phyloP scores from a whole-genome alignment of 345 rosid genomes.

The Murraya paniculata region DNA sequence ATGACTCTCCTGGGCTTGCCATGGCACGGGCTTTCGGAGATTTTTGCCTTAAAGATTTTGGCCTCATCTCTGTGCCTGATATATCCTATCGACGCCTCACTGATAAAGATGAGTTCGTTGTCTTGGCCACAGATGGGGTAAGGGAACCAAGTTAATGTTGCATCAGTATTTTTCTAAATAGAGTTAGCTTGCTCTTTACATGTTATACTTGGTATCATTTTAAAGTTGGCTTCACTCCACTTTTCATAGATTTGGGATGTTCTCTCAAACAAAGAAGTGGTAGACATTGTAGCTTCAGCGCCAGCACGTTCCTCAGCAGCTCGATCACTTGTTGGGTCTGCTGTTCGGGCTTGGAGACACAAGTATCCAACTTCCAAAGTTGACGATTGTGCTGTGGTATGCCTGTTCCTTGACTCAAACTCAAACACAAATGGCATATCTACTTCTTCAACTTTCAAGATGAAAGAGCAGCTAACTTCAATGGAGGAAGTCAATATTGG shows the following conservation, averaged over 20 bases:
- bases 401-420: slow-evolving; percentile 70
- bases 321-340: slow-evolving; percentile 76
- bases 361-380: slow-evolving; percentile 92
- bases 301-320: slow-evolving; percentile 73
- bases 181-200: neutral
- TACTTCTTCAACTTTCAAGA: slow-evolving; percentile 39
- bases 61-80: slow-evolving; percentile 95
- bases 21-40: slow-evolving; percentile 99
- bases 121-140: slow-evolving; percentile 98
- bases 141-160: slow-evolving; percentile 13
- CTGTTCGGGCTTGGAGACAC: slow-evolving; percentile 86
- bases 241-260: slow-evolving; percentile 88
- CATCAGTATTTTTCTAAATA: neutral
- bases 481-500: slow-evolving; percentile 24
- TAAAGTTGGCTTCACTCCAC: neutral
- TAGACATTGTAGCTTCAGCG: slow-evolving; percentile 71
- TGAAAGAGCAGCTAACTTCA: slow-evolving; percentile 30
- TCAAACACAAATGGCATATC: slow-evolving; percentile 25
- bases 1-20: slow-evolving; percentile 95
- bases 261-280: slow-evolving; percentile 83
- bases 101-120: slow-evolving; percentile 81
- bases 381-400: slow-evolving; percentile 96
- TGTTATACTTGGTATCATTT: neutral
- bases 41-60: slow-evolving; percentile 96
- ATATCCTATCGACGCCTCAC: slow-evolving; percentile 59